Evolutionary conservation across 306 rosid species (phyloP), one percentile per base, ranked within the genome.

Genomic region (Amphicarpaea edgeworthii): DNA sequence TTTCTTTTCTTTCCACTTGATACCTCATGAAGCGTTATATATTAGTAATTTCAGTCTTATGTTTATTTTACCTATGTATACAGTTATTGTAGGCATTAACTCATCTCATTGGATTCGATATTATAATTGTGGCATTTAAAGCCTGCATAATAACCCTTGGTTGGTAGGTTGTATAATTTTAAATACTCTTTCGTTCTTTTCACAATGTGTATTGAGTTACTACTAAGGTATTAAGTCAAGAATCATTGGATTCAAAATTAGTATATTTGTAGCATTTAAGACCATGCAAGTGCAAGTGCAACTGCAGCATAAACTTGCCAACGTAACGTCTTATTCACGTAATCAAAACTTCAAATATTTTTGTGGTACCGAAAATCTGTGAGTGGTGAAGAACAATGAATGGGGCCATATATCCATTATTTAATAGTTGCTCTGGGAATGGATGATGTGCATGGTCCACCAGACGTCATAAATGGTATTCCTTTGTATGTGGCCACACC

Each of bases 401-500:
- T 54, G 54, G 54, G 41, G 43, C 61, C 79, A 55, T 62, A 47
- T 67, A 68, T 42, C 70, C 58, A 71, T 83, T 77, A 95, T 81
- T 90, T 89, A 62, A 95, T 85, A 72, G 83, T 85, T 71, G 87
- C 99, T 75, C 82, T 87, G 68, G 90, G 47, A 78, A 95, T 84
- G 75, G 96, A 89, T 19, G 97, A 89, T 20, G 86, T 80, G 60
- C 97, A 95, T 46, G 99, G 93, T 79, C 99, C 99, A 7, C 91
- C 89, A 38, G 92, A 87, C 14, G 96, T 95, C 97, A 92, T 89
- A 72, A 95, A 95, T 7, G 97, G 93, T 40, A 95, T 90, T 73
- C 97, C 97, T 84, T 87, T 95, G 85, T 75, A 95, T 11, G 97
- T 95, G 38, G 99, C 97, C 68, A 90, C 88, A 1, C 97, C 93